Evolutionary conservation across 2,329 filamentous ascomycete genomes (phyloP).

Genomic region (Dendrostoma leiphaemia): DNA sequence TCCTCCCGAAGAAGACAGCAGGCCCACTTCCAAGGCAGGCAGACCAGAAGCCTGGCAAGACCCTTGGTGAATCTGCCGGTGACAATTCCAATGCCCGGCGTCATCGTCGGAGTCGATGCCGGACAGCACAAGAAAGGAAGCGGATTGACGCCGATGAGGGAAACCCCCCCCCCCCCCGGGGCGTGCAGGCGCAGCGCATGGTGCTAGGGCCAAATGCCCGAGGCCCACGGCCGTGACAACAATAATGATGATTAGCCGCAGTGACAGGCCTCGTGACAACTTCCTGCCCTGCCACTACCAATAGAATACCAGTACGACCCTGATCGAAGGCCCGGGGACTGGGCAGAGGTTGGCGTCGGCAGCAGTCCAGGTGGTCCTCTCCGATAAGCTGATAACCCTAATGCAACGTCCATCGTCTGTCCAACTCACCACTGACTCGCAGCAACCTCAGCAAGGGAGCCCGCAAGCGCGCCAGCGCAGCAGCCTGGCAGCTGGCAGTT

Average conservation of each 20-base stretch:
- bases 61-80: too few species aligned
- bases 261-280: neutral
- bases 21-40: slow-evolving; percentile 3
- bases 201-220: too few species aligned
- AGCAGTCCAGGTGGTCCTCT: neutral
- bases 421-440: too few species aligned
- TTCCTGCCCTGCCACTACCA: neutral
- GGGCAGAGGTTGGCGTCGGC: neutral
- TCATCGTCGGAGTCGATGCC: neutral
- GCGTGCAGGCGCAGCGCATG: too few species aligned
- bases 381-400: slow-evolving; percentile 10
- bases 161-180: neutral
- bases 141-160: neutral
- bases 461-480: neutral
- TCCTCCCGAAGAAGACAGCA: too few species aligned
- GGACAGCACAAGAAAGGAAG: neutral
- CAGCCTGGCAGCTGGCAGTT: neutral
- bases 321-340: neutral
- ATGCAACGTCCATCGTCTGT: slow-evolving; percentile 4
- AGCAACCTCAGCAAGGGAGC: neutral
- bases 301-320: neutral
- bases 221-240: too few species aligned
- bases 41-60: neutral
- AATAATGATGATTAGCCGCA: too few species aligned
- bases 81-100: slow-evolving; percentile 1